Base-by-base conservation (phyloP, 257 asterid genomes). In the Parsonsia alboflavescens region DNA sequence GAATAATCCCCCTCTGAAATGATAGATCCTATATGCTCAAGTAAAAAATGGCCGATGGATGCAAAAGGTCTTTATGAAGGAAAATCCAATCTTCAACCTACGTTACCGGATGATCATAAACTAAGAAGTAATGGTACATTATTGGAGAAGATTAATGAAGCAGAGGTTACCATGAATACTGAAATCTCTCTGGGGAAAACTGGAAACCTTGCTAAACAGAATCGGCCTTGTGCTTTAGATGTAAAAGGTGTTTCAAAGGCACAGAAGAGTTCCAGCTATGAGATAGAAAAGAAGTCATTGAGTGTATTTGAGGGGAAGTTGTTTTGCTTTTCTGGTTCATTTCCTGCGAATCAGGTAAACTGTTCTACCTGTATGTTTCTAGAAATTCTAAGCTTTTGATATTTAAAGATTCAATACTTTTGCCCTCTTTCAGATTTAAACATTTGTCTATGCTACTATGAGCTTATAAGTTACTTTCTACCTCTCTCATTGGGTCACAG, bases 301-400 rank as follows among this genome's bases (percentile, higher is more conserved):
- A 73, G 79, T 82, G 89, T 90, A 77, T 95, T 95, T 66, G 76
- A 80, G 66, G 93, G 96, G 75, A 92, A 81, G 82, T 84, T 78
- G 53, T 95, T 92, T 82, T 64, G 88, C 70, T 92, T 95, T 75
- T 92, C 97, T 67, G 77, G 76, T 80, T 88, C 93, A 33, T 95
- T 95, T 80, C 98, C 98, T 59, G 89, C 75, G 78, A 89, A 88
- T 75, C 93, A 88, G 87, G 99, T 92, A 84, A 85, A 88, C 71
- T 71, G 65, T 68, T 26, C 56, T 76, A 28, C 71, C 59, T 71
- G 36, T 33, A 39, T 46, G 22, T 74, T 19, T 67, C 46, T 42
- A 16, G 12, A 2, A 72, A 28, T 30, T 28, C 45, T 19, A 24
- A 57, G 39, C 63, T 21, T 76, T 68, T 21, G 7, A 62, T 30